Percentiles rank a stretch among this genome's conserved stretches.
Evolutionary conservation across 495 filamentous ascomycete species (phyloP).

Genomic region (Penicillium verhagenii): DNA sequence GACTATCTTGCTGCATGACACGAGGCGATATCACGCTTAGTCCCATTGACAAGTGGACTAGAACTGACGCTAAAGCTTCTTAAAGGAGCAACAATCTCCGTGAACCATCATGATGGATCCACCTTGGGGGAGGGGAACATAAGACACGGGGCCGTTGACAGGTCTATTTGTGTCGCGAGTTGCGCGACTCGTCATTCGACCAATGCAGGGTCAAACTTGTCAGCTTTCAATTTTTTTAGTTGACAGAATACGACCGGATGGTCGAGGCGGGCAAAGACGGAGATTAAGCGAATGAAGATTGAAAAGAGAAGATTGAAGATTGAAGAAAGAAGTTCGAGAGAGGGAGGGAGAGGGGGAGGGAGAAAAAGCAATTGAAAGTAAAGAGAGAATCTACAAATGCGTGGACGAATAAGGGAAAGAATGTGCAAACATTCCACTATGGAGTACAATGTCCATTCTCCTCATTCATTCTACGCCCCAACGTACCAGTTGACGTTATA

Average conservation of each 20-base stretch:
- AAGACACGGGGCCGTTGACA: slow-evolving; percentile 23
- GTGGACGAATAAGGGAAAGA: background rate
- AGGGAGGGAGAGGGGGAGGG: background rate
- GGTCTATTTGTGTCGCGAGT: slow-evolving; percentile 11
- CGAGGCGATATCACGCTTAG: slow-evolving; percentile 8
- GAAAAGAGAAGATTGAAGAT: background rate
- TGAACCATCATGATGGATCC: slow-evolving; percentile 7
- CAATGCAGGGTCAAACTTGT: slow-evolving; percentile 1
- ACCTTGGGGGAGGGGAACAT: background rate
- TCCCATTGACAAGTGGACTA: slow-evolving; percentile 15
- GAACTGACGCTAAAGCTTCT: slow-evolving; percentile 2
- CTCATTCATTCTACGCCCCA: background rate
- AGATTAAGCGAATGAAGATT: slow-evolving; percentile 1
- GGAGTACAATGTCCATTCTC: background rate
- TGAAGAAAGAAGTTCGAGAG: background rate
- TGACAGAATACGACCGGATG: slow-evolving; percentile 19
- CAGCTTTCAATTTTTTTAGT: slow-evolving; percentile 5
- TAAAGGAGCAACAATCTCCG: slow-evolving; percentile 13
- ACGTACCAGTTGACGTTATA: too few relatives aligned
- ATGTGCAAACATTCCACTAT: background rate
- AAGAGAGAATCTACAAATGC: too few relatives aligned
- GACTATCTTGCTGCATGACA: background rate
- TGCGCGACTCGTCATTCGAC: slow-evolving; percentile 8
- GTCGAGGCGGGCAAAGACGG: slow-evolving; percentile 8
- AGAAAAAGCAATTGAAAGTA: background rate